Percentiles rank a stretch among this genome's conserved stretches.
Conservation (phyloP, 2,329 filamentous ascomycete species). For the Fusarium sp. region DNA sequence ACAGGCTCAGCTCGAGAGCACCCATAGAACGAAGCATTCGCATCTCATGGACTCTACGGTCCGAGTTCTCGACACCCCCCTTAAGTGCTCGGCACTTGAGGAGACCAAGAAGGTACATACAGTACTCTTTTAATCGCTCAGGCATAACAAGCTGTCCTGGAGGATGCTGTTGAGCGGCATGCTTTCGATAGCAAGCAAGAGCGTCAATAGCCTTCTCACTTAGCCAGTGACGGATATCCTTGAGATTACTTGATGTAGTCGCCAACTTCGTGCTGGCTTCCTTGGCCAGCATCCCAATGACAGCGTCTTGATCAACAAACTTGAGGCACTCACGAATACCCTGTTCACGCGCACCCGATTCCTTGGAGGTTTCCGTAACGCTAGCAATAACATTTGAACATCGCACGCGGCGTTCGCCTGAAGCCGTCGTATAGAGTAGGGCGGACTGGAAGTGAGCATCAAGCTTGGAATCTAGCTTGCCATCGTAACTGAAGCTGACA, state of each 20-base stretch:
- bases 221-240: slow-evolving; percentile 83
- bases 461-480: slow-evolving; percentile 94
- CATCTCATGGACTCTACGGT: slow-evolving; percentile 90
- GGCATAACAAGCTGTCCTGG: slow-evolving; percentile 94
- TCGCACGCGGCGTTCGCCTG: slow-evolving; percentile 86
- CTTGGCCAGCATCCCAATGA: slow-evolving; percentile 88
- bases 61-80: slow-evolving; percentile 87
- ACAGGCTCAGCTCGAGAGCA: slow-evolving; percentile 83
- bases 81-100: slow-evolving; percentile 94
- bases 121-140: slow-evolving; percentile 94
- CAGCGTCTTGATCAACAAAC: slow-evolving; percentile 94
- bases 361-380: slow-evolving; percentile 74
- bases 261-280: slow-evolving; percentile 89
- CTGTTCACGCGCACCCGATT: slow-evolving; percentile 50
- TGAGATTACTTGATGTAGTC: slow-evolving; percentile 74
- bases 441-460: slow-evolving; percentile 98
- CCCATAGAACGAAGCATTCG: slow-evolving; percentile 91
- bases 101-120: slow-evolving; percentile 93
- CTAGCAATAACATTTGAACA: slow-evolving; percentile 95
- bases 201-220: slow-evolving; percentile 95
- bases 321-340: slow-evolving; percentile 86
- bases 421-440: slow-evolving; percentile 90
- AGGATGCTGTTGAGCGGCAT: slow-evolving; percentile 86
- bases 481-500: slow-evolving; percentile 93
- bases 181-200: slow-evolving; percentile 89